Conservation (phyloP, 2,329 filamentous ascomycete genomes). For the Colletotrichum tanaceti region DNA sequence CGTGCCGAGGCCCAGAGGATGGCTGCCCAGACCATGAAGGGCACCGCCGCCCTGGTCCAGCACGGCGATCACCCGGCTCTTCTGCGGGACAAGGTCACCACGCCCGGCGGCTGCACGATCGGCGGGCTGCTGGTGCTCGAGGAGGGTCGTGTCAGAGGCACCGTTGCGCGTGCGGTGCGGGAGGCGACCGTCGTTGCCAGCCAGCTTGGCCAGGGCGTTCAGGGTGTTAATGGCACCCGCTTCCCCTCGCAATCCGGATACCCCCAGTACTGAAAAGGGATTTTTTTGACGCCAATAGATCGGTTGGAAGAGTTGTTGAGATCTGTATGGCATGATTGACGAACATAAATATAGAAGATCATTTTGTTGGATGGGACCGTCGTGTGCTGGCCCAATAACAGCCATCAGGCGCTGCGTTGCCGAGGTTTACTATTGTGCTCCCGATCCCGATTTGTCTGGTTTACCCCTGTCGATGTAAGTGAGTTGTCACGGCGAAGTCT, state of each 20-base stretch:
- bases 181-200: constrained; percentile 78
- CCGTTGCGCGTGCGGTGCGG: constrained; percentile 74
- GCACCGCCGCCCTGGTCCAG: constrained; percentile 76
- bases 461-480: no score
- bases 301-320: not conserved
- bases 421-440: no score
- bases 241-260: constrained; percentile 42
- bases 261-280: not conserved
- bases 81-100: constrained; percentile 80
- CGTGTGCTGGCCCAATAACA: no score
- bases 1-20: constrained; percentile 78
- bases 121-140: constrained; percentile 79
- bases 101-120: constrained; percentile 82
- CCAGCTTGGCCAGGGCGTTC: constrained; percentile 64
- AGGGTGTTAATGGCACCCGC: constrained; percentile 62
- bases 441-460: not conserved
- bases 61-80: constrained; percentile 80
- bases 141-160: constrained; percentile 76
- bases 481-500: not conserved
- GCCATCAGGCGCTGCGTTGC: no score
- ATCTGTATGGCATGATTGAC: not conserved
- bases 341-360: not conserved
- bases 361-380: no score
- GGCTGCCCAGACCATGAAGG: constrained; percentile 83
- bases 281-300: not conserved